Conservation (phyloP, 2,329 filamentous ascomycete genomes). For the Penicillium sp. region DNA sequence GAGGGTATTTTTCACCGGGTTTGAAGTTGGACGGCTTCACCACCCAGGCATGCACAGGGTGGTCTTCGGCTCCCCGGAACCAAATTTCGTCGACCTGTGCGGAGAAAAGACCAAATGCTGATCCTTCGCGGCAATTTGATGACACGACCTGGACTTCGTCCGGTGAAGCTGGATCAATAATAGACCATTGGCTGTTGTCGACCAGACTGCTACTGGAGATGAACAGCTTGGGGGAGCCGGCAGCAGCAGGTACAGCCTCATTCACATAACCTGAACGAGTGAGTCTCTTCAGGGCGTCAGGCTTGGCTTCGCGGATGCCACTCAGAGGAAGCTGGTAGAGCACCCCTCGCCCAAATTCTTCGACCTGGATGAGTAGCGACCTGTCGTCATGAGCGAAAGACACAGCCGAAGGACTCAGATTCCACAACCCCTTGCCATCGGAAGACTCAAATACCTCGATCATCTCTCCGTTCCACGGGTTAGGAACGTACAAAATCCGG, state of each 20-base stretch:
- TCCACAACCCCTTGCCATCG: slow-evolving; percentile 43
- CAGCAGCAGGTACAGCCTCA: slow-evolving; percentile 37
- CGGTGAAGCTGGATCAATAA: slow-evolving; percentile 38
- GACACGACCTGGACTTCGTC: slow-evolving; percentile 36
- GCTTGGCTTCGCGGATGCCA: slow-evolving; percentile 29
- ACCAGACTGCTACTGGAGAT: slow-evolving; percentile 45
- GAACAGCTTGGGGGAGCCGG: slow-evolving; percentile 39
- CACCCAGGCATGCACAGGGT: slow-evolving; percentile 47
- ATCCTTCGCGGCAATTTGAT: slow-evolving; percentile 37
- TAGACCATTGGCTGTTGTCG: slow-evolving; percentile 45
- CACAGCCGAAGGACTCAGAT: slow-evolving; percentile 42
- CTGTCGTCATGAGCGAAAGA: slow-evolving; percentile 44
- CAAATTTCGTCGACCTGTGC: slow-evolving; percentile 47
- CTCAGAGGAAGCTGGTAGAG: slow-evolving; percentile 42
- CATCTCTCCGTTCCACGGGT: slow-evolving; percentile 41
- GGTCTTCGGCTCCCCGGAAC: slow-evolving; percentile 46
- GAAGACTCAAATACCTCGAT: slow-evolving; percentile 39
- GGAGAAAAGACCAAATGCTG: slow-evolving; percentile 42
- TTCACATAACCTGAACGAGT: slow-evolving; percentile 44
- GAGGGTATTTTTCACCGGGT: slow-evolving; percentile 49
- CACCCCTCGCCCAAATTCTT: slow-evolving; percentile 43
- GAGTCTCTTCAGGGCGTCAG: slow-evolving; percentile 36
- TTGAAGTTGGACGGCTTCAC: slow-evolving; percentile 49
- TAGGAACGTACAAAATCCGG: slow-evolving; percentile 43
- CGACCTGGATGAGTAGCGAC: slow-evolving; percentile 41